Conservation (phyloP, 257 asterid genomes). For the Rauvolfia tetraphylla region DNA sequence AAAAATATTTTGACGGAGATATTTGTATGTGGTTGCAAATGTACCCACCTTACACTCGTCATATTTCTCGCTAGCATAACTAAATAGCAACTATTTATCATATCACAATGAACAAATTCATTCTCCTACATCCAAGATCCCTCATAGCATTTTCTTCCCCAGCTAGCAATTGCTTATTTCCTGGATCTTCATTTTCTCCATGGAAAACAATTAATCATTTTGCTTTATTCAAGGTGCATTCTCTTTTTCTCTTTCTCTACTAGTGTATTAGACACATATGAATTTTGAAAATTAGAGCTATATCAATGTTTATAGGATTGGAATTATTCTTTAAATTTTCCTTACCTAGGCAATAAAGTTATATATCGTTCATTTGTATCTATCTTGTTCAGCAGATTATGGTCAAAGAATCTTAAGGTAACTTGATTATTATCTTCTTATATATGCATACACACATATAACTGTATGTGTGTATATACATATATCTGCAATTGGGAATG, state of each 20-base stretch:
- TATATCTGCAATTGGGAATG: no score
- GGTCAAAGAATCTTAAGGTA: no score
- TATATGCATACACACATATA: no score
- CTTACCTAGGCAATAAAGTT: no score
- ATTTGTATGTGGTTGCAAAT: neutral
- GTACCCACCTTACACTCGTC: neutral
- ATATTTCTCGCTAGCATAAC: slow-evolving; percentile 5
- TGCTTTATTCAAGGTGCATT: neutral
- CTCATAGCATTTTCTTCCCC: no score
- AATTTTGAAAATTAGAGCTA: neutral
- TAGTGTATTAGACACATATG: neutral
- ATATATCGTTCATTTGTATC: neutral
- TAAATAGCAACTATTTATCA: neutral
- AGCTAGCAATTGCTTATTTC: neutral
- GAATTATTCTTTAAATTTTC: neutral
- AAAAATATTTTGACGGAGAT: neutral
- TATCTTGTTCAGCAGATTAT: neutral
- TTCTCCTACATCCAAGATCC: neutral
- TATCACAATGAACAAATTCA: neutral
- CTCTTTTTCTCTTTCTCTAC: neutral
- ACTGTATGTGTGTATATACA: no score
- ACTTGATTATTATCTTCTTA: no score
- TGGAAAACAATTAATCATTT: neutral
- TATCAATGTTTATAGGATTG: neutral
- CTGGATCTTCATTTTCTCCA: neutral